Conservation (phyloP, 2,329 filamentous ascomycete species). For the Elsinoe batatas region DNA sequence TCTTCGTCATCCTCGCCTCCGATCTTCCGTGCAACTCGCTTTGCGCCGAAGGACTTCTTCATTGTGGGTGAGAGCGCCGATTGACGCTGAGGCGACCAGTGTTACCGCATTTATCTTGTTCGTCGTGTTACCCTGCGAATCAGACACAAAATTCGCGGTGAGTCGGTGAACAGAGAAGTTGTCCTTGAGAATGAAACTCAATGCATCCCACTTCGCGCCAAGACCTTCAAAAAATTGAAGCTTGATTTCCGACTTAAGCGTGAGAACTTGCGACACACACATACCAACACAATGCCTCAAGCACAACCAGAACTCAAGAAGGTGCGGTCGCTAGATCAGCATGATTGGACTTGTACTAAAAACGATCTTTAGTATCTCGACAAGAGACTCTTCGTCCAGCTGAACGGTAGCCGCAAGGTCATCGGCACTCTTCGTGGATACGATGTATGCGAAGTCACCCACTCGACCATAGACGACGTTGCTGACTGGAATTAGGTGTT, state of each 20-base stretch:
- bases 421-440: constrained; percentile 90
- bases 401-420: constrained; percentile 96
- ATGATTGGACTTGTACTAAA: background rate
- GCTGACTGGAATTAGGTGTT: constrained; percentile 61
- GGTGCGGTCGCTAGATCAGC: constrained; percentile 42
- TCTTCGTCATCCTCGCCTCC: constrained; percentile 57
- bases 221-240: constrained; percentile 10
- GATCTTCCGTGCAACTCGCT: constrained; percentile 67
- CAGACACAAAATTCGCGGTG: background rate
- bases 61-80: constrained; percentile 30
- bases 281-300: constrained; percentile 76
- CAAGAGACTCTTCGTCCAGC: constrained; percentile 94
- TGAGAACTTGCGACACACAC: background rate
- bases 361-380: constrained; percentile 73
- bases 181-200: background rate
- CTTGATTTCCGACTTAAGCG: background rate
- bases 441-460: constrained; percentile 56
- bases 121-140: too few species aligned
- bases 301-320: constrained; percentile 98
- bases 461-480: background rate
- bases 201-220: background rate
- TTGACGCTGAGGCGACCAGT: background rate
- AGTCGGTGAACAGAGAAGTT: background rate
- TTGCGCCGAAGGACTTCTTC: constrained; percentile 47
- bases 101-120: background rate